These are phyloP conservation scores for Schizopora paradoxa DNA, from an alignment of 1,284 basidiomycete species.

Conservation along the genomic window DNA sequence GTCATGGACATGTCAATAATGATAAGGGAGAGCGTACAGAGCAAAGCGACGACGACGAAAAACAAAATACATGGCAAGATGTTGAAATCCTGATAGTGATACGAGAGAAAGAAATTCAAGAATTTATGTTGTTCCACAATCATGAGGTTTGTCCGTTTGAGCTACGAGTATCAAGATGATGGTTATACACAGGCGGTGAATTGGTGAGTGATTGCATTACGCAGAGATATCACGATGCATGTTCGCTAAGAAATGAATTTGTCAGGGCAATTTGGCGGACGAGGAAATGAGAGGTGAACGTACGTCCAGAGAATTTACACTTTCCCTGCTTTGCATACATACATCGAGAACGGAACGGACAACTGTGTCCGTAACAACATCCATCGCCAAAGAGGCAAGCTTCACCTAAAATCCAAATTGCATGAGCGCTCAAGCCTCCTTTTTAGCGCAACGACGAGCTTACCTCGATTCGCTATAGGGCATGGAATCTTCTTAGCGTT, in stretches of 20 bases:
- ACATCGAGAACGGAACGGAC: constrained; percentile 44
- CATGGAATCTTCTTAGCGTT: constrained; percentile 59
- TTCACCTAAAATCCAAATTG: constrained; percentile 37
- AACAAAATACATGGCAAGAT: no score
- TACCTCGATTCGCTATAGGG: constrained; percentile 48
- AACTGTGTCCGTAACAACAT: constrained; percentile 58
- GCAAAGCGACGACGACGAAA: no score
- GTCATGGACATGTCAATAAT: no score
- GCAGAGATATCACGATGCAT: constrained; percentile 15
- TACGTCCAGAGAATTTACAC: constrained; percentile 57
- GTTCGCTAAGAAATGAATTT: constrained; percentile 3
- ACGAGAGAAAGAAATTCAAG: no score
- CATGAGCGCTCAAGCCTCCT: background rate
- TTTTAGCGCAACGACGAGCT: constrained; percentile 15
- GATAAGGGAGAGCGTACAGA: no score
- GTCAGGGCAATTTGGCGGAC: constrained; percentile 25
- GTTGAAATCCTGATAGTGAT: no score
- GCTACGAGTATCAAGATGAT: no score
- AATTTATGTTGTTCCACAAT: no score
- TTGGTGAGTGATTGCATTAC: no score
- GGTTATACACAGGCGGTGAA: no score
- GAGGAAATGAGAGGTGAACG: constrained; percentile 22
- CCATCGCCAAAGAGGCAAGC: constrained; percentile 50
- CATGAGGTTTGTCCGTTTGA: no score
- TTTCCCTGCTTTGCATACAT: constrained; percentile 45